These are phyloP conservation scores for Digitaria exilis DNA, from an alignment of 202 grass and related monocot species.

Conservation along the genomic window DNA sequence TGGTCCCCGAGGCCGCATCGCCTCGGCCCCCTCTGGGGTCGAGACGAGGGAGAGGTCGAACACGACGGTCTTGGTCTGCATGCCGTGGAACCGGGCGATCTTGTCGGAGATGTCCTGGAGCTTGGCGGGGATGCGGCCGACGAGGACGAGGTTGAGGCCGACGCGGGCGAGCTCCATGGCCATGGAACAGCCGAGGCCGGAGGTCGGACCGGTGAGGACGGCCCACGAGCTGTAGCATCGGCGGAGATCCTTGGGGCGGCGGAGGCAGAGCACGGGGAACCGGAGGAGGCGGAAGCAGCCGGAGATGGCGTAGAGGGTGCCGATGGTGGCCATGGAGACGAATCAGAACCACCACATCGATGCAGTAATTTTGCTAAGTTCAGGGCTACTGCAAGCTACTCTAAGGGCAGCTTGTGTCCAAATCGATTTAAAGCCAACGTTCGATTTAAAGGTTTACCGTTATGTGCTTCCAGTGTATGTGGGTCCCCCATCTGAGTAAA, in stretches of 20 bases:
- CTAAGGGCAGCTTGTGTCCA: too few species aligned
- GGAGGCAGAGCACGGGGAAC: conserved; percentile 8
- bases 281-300: not conserved
- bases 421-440: too few species aligned
- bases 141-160: conserved; percentile 53
- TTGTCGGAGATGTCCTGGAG: conserved; percentile 35
- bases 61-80: conserved; percentile 36
- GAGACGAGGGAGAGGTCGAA: conserved; percentile 33
- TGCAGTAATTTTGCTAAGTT: too few species aligned
- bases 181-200: conserved; percentile 48
- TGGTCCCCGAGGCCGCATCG: conserved; percentile 30
- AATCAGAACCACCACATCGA: too few species aligned
- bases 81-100: conserved; percentile 23
- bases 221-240: conserved; percentile 50
- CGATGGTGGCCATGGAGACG: conserved; percentile 24
- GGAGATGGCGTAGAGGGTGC: conserved; percentile 20
- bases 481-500: too few species aligned
- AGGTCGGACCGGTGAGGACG: conserved; percentile 51
- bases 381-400: too few species aligned
- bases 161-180: conserved; percentile 39
- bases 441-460: too few species aligned
- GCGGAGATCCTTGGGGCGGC: conserved; percentile 43
- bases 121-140: conserved; percentile 47
- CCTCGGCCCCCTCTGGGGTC: not conserved
- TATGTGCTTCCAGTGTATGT: too few species aligned